Conservation (phyloP, 805 yeast species). For the Saccharomycopsis javanensis region DNA sequence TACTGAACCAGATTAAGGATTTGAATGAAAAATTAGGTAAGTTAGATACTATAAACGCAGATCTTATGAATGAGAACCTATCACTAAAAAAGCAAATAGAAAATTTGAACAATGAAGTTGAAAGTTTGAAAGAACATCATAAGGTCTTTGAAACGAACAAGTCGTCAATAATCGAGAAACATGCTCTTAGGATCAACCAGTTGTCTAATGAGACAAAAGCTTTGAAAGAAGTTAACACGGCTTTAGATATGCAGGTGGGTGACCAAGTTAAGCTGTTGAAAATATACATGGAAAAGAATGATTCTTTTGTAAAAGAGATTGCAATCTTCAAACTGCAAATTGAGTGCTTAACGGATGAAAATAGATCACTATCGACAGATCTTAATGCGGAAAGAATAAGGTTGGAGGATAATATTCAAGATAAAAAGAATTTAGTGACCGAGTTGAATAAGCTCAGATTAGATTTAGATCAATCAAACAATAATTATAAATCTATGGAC, state of each 20-base stretch:
- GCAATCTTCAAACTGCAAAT: background rate
- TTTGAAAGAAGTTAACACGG: slow-evolving; percentile 1
- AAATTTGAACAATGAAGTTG: background rate
- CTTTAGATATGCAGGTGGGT: slow-evolving; percentile 7
- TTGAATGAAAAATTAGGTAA: background rate
- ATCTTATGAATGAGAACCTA: background rate
- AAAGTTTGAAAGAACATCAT: background rate
- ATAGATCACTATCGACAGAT: background rate
- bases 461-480: background rate
- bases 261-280: background rate
- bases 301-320: background rate
- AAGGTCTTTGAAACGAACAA: background rate
- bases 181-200: background rate
- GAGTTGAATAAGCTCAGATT: background rate
- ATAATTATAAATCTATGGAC: background rate
- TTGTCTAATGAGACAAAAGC: background rate
- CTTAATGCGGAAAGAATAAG: background rate
- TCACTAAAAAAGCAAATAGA: background rate
- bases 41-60: background rate
- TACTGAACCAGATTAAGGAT: background rate
- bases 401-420: background rate
- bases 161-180: background rate
- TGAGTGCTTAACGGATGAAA: background rate
- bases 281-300: background rate
- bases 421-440: background rate